phyloP scores from a whole-genome alignment of 2,329 filamentous ascomycete species.

The Penicillium sp. region DNA sequence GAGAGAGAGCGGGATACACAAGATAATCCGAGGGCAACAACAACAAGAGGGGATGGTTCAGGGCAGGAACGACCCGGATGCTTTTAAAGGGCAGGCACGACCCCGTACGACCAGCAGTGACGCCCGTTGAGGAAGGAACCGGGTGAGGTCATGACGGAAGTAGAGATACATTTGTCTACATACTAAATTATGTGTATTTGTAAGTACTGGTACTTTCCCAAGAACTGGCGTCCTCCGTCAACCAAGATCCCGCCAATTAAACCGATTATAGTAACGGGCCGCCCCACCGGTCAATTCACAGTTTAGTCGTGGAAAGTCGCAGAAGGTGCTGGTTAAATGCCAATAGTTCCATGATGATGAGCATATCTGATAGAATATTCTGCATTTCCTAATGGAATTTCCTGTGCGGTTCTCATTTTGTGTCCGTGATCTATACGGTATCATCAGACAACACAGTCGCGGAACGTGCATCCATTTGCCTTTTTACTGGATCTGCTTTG shows the following conservation, averaged over 20 bases:
- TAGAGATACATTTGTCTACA: not conserved
- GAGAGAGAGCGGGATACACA: not conserved
- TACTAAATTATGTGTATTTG: not conserved
- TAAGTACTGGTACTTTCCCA: constrained; percentile 1
- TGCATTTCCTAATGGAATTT: not conserved
- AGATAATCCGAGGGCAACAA: not conserved
- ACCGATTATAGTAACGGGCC: not conserved
- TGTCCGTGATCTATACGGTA: not conserved
- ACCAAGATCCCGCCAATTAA: not conserved
- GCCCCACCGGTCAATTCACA: not conserved
- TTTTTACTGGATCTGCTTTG: not conserved
- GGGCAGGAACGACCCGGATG: not conserved
- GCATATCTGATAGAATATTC: too few relatives aligned
- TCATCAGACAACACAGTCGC: not conserved
- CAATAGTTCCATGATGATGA: too few relatives aligned
- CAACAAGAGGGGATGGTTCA: not conserved
- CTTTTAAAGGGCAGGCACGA: not conserved
- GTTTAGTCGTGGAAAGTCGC: constrained; percentile 15
- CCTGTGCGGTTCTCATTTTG: not conserved
- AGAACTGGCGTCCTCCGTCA: not conserved
- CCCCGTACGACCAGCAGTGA: not conserved
- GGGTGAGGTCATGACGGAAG: not conserved
- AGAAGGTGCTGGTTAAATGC: too few relatives aligned
- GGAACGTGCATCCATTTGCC: not conserved
- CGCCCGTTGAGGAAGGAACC: constrained; percentile 10